Evolutionary conservation across 176 grass and related monocot genomes (phyloP), one percentile per base, ranked within the genome.

Genomic region (Hsuehochloa calcarea): DNA sequence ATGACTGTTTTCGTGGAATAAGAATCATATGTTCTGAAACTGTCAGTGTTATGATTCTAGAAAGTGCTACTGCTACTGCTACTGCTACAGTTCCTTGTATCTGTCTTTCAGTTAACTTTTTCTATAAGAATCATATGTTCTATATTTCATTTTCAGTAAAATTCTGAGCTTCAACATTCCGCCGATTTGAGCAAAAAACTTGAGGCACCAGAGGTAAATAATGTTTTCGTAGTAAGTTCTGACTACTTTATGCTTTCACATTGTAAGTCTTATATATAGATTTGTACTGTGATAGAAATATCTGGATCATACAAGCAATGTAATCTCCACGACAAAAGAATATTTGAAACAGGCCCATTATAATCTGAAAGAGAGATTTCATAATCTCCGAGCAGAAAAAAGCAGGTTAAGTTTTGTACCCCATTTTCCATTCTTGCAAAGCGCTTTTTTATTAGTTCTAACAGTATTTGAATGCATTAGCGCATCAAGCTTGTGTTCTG

Each of bases 361-460:
- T 85, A 84, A 81, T 89, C 78, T 99, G 25, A 94, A 89, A 49
- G 93, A 94, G 73, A 75, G 93, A 99, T 44, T 99, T 90, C 34
- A 91, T 99, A 71, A 99, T 99, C 52, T 91, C 78, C 5, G 88
- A 99, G 68, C 97, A 99, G 92, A 94, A 82, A 76, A 99, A 96
- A 99, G 92, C 97, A 81, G 97, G 97, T 96, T 58, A 11, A 20
- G 29, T 43, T 72, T 86, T 22, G 40, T 45, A 49, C 74, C 9
- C 3, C 47, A 59, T 43, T 59, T 14, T 68, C 4, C 5, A 64
- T 76, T 62, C 5, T 16, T 40, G 0, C 16, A 69, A 74, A 40
- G 3, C 4, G 37, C n/a, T 12, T n/a, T 69, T 15, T 67, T 73
- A 20, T 16, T 52, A 5, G 31, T 84, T 70, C 55, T 75, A 70